Percentiles rank a stretch among this genome's conserved stretches.
Evolutionary conservation across 352 stramenopile species (phyloP).

Genomic region (Phytophthora sp.): DNA sequence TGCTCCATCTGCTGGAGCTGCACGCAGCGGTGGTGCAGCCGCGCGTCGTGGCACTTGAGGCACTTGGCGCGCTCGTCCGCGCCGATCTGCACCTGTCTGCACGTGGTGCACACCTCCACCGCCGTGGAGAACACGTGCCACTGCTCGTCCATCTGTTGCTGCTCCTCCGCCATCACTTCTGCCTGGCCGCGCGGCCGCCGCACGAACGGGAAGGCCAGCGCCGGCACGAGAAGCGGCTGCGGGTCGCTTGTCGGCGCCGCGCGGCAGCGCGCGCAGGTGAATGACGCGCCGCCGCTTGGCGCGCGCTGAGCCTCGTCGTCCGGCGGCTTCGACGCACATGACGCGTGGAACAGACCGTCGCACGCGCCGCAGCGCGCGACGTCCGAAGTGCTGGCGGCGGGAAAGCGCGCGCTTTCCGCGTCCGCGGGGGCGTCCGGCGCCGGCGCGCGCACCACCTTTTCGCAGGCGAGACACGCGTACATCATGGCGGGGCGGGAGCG

Average conservation of each 20-base stretch:
- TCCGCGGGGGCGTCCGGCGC: conserved; percentile 7
- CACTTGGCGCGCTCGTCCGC: conserved; percentile 37
- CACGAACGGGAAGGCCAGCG: conserved; percentile 35
- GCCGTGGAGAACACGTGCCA: conserved; percentile 47
- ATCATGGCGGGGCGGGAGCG: conserved; percentile 26
- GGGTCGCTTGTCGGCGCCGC: background rate
- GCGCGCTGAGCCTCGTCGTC: background rate
- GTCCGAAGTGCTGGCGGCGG: background rate
- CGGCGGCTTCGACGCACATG: conserved; percentile 37
- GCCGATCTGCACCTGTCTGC: conserved; percentile 60
- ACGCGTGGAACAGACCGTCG: conserved; percentile 50
- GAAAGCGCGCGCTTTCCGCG: conserved; percentile 5
- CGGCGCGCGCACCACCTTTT: conserved; percentile 20
- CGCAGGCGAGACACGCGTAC: conserved; percentile 53
- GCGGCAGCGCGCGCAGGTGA: conserved; percentile 34
- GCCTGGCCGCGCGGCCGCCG: conserved; percentile 1
- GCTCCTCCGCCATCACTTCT: conserved; percentile 2
- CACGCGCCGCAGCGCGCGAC: conserved; percentile 41
- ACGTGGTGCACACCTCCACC: conserved; percentile 62
- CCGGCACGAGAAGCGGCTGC: conserved; percentile 29
- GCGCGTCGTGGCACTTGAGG: conserved; percentile 29
- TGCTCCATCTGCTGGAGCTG: background rate
- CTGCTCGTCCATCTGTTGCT: conserved; percentile 1
- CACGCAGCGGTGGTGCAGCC: conserved; percentile 48
- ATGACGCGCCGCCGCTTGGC: background rate